A percentile compares a stretch with the other conserved stretches of the same genome.
Evolutionary conservation across 768 basidiomycete genomes (phyloP).

Genomic region (Inosperma sp.): DNA sequence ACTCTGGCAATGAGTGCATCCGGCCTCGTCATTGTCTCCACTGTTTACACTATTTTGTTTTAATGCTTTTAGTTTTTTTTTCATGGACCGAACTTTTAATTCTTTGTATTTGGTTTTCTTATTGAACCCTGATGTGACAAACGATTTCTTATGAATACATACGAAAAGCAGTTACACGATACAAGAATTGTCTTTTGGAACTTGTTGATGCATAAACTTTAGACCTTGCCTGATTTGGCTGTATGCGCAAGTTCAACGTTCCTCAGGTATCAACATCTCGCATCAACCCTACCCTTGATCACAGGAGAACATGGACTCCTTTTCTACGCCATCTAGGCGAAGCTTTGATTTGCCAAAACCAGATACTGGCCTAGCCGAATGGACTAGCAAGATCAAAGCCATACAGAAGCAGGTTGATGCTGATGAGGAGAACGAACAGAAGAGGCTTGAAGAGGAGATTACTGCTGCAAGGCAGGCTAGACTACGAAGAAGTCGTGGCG

Average conservation of each 20-base stretch:
- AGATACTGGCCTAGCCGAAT: constrained; percentile 70
- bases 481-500: constrained; percentile 44
- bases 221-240: too few species aligned
- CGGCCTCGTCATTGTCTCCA: constrained; percentile 29
- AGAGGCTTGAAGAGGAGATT: constrained; percentile 61
- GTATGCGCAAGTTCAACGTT: too few species aligned
- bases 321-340: constrained; percentile 20
- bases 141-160: too few species aligned
- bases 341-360: constrained; percentile 45
- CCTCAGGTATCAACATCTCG: too few species aligned
- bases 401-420: constrained; percentile 78
- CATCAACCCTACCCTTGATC: not conserved
- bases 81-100: not conserved
- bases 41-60: constrained; percentile 28
- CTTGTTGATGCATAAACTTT: too few species aligned
- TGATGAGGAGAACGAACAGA: constrained; percentile 74
- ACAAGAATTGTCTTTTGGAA: too few species aligned
- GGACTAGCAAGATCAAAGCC: constrained; percentile 76
- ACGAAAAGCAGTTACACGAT: too few species aligned
- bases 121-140: too few species aligned
- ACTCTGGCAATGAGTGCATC: constrained; percentile 21
- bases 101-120: too few species aligned
- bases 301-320: constrained; percentile 19
- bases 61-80: constrained; percentile 18
- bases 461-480: constrained; percentile 49